Evolutionary conservation across 176 grass and related monocot species (phyloP).

Genomic region (Canna indica): DNA sequence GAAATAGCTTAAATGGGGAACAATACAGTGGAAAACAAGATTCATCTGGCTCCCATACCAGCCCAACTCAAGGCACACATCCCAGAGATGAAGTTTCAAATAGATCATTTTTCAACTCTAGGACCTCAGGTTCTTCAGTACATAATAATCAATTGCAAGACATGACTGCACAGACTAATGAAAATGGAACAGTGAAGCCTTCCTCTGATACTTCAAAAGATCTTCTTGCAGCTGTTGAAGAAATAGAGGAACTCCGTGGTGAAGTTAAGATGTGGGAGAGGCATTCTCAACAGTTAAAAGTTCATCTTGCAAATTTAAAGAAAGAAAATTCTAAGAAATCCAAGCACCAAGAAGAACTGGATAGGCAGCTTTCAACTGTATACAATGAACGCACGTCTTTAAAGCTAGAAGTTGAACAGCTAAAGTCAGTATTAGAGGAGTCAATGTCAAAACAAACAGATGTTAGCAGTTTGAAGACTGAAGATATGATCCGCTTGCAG

Average conservation of each 20-base stretch:
- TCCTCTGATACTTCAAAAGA: slow-evolving; percentile 51
- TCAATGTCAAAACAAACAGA: slow-evolving; percentile 30
- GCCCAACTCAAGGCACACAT: slow-evolving; percentile 27
- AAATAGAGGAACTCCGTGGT: slow-evolving; percentile 53
- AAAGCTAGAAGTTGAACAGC: slow-evolving; percentile 54
- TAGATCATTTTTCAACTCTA: slow-evolving; percentile 49
- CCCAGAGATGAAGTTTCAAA: slow-evolving; percentile 34
- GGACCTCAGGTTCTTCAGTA: slow-evolving; percentile 33
- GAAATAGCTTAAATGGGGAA: slow-evolving; percentile 35
- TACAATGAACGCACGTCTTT: slow-evolving; percentile 41
- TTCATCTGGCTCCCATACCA: slow-evolving; percentile 43
- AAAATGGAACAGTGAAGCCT: slow-evolving; percentile 35
- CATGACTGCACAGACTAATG: slow-evolving; percentile 36
- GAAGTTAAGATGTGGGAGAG: slow-evolving; percentile 72
- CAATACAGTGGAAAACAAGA: slow-evolving; percentile 40
- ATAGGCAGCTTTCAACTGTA: slow-evolving; percentile 46
- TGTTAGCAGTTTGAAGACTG: slow-evolving; percentile 23
- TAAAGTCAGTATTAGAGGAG: slow-evolving; percentile 49
- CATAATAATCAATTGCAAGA: slow-evolving; percentile 28
- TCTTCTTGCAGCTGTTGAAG: slow-evolving; percentile 58
- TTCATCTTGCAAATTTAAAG: slow-evolving; percentile 58
- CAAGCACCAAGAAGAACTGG: slow-evolving; percentile 41
- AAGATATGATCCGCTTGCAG: slow-evolving; percentile 26
- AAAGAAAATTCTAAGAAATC: slow-evolving; percentile 82
- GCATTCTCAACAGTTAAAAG: slow-evolving; percentile 63